A percentile compares a stretch with the other conserved stretches of the same genome.
Conservation (phyloP, 305 asterid genomes). For the Coffea humblotiana region DNA sequence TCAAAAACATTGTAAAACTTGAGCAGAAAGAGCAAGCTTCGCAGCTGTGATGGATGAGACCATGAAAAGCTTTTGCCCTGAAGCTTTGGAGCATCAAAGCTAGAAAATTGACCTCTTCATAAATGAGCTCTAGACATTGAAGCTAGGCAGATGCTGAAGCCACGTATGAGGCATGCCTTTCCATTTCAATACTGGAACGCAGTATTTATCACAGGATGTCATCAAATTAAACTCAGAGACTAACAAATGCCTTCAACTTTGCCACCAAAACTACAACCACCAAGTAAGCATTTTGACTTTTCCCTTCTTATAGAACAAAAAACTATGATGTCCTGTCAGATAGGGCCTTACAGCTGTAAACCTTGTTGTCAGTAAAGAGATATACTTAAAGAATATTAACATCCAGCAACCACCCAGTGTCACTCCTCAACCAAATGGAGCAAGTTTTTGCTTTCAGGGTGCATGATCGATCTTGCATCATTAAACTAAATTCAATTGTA, state of each 20-base stretch:
- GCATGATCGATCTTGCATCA: not conserved
- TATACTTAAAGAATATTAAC: not conserved
- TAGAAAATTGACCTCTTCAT: conserved; percentile 24
- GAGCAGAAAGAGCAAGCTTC: conserved; percentile 41
- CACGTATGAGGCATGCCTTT: conserved; percentile 4
- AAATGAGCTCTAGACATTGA: conserved; percentile 9
- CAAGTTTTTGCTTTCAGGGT: not conserved
- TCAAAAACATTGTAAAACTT: conserved; percentile 10
- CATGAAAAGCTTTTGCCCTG: conserved; percentile 39
- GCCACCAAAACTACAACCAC: conserved; percentile 5
- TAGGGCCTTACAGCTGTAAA: not conserved
- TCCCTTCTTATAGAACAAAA: not conserved
- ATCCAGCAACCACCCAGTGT: not conserved
- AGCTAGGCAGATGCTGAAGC: conserved; percentile 18
- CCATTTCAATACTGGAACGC: not conserved
- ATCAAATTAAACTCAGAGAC: not conserved
- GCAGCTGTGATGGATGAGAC: conserved; percentile 49
- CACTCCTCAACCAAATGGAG: conserved; percentile 5
- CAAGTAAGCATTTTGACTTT: not conserved
- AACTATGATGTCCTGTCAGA: not conserved
- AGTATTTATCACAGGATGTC: not conserved
- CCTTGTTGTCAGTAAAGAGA: not conserved
- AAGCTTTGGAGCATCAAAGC: conserved; percentile 40
- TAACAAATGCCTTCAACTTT: not conserved
- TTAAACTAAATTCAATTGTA: not conserved